phyloP scores from a whole-genome alignment of 345 rosid species.

The Salix brachista region DNA sequence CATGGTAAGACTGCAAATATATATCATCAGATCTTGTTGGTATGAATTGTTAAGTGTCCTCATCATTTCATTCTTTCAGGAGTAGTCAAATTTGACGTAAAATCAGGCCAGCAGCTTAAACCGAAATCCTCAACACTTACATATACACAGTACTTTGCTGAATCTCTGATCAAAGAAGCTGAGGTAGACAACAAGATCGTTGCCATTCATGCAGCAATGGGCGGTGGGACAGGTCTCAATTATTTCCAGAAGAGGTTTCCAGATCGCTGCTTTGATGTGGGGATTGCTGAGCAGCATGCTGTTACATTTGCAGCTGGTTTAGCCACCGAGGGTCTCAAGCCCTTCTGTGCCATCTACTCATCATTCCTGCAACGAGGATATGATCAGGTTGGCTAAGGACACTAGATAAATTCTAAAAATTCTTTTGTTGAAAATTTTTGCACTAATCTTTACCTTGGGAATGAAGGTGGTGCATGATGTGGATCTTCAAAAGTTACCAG shows the following conservation, averaged over 20 bases:
- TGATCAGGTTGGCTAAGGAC: conserved; percentile 51
- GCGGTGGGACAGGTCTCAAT: conserved; percentile 78
- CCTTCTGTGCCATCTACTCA: conserved; percentile 77
- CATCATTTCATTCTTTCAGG: conserved; percentile 37
- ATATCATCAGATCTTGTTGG: background rate
- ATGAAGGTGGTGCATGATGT: conserved; percentile 71
- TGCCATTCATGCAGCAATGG: conserved; percentile 83
- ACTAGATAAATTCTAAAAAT: background rate
- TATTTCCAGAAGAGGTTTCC: conserved; percentile 64
- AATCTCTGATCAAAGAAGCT: conserved; percentile 61
- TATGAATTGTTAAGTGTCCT: conserved; percentile 8
- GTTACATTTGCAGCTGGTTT: conserved; percentile 79
- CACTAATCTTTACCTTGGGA: background rate
- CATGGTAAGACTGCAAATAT: conserved; percentile 46
- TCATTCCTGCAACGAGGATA: conserved; percentile 74
- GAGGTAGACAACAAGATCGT: conserved; percentile 54
- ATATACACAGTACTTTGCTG: conserved; percentile 61
- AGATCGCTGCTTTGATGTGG: conserved; percentile 72
- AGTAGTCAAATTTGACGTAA: conserved; percentile 56
- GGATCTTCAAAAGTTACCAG: conserved; percentile 71
- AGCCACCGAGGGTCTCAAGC: conserved; percentile 69
- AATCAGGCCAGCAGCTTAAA: conserved; percentile 60
- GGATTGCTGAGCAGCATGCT: conserved; percentile 77
- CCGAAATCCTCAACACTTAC: conserved; percentile 50
- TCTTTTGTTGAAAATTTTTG: background rate